Evolutionary conservation across 495 filamentous ascomycete species (phyloP).

Genomic region (Xylaria bambusicola): DNA sequence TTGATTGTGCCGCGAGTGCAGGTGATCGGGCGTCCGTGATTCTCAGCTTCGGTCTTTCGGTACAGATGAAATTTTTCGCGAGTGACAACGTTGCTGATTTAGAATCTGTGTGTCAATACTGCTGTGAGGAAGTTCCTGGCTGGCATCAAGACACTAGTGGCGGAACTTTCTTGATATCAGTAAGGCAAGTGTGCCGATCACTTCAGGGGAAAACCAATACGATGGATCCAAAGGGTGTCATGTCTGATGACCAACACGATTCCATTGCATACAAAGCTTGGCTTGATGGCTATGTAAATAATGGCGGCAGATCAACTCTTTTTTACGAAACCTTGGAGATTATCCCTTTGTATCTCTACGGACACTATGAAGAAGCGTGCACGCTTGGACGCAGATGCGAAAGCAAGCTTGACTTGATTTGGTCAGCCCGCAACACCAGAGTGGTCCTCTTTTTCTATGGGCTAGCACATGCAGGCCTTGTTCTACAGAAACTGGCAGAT

Average conservation of each 20-base stretch:
- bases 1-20: constrained; percentile 69
- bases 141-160: constrained; percentile 80
- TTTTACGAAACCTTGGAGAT: constrained; percentile 76
- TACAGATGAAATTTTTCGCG: constrained; percentile 68
- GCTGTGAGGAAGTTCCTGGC: constrained; percentile 72
- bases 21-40: constrained; percentile 77
- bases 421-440: constrained; percentile 71
- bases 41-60: constrained; percentile 70
- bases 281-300: constrained; percentile 42
- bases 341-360: constrained; percentile 72
- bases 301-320: constrained; percentile 57
- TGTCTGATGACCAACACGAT: constrained; percentile 73
- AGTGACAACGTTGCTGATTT: constrained; percentile 76
- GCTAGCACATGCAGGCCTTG: constrained; percentile 66
- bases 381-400: constrained; percentile 65
- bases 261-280: constrained; percentile 64
- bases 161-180: constrained; percentile 68
- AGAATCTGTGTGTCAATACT: constrained; percentile 71
- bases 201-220: constrained; percentile 81
- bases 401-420: constrained; percentile 61
- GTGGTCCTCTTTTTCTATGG: constrained; percentile 66
- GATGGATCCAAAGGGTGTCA: constrained; percentile 55
- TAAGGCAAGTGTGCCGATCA: constrained; percentile 73
- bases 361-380: constrained; percentile 69
- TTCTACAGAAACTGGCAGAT: constrained; percentile 59